Base-by-base conservation (phyloP, 2,329 filamentous ascomycete species). In the Cladosporium sp. region DNA sequence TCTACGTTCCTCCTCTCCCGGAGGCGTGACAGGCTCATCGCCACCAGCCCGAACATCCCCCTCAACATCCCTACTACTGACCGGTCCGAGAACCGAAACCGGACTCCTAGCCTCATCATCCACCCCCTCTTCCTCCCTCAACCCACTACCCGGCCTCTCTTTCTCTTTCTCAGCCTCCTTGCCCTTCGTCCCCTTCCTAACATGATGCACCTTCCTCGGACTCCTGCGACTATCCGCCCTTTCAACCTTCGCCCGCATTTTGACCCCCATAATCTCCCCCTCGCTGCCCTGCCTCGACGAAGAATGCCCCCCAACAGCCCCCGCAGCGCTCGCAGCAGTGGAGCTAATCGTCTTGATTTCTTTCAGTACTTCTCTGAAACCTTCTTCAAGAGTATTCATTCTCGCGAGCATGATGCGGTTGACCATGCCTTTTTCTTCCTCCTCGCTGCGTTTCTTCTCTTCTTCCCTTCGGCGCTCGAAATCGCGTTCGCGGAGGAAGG, bases 361-460 rank as follows among this genome's bases (percentile, higher is more conserved):
- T 54, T 65, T 69, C 28, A 73, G 56, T 9, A 74, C 87, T 59
- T 96, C 90, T 2, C 88, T 83, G 71, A 97, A 93, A 13, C 91
- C 88, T 73, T 96, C 91, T 71, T 97, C 92, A 2, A 97, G 80
- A 7, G 88, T 93, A 71, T 94, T 94, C 91, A 97, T 97, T 34
- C 91, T 81, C 8, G 91, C 90, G 45, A 97, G 78, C 73, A 97
- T 88, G 45, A 96, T 81, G 57, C 90, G 83, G 64, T 87, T 83
- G 68, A 88, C 86, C 82, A 92, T 88, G 39, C 89, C 83, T 67
- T 90, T 87, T 71, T 83, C 79, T 78, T 77, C 77, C 24, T 76
- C 76, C 12, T 74, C 73, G 24, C 70, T 64, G 6, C 68, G 62
- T 5, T 68, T 60, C 8, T 67, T 64, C 20, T 72, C 64, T 77